Evolutionary conservation across 345 rosid species (phyloP).

Genomic region (Eucalyptus melliodora): DNA sequence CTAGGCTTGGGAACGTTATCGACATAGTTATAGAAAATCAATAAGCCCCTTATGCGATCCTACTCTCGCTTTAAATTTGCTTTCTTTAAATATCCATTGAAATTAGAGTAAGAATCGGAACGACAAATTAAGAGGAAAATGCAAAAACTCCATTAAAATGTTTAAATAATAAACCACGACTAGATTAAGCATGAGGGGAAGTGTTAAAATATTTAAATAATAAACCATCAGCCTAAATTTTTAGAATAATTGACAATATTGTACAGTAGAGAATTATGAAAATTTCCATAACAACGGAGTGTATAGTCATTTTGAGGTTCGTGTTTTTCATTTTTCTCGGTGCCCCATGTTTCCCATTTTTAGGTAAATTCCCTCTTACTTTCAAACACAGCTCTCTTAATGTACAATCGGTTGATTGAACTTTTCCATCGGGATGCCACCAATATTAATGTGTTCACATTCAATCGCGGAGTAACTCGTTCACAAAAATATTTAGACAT

Average conservation of each 20-base stretch:
- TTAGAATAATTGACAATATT: neutral
- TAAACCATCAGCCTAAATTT: accelerated
- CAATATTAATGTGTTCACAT: neutral
- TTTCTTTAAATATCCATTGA: neutral
- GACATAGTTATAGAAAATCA: neutral
- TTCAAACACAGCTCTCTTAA: neutral
- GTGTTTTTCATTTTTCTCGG: neutral
- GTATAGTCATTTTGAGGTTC: neutral
- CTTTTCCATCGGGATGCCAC: neutral
- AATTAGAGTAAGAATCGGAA: neutral
- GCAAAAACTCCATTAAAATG: neutral
- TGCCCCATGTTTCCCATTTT: neutral
- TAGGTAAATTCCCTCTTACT: neutral
- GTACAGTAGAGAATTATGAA: neutral
- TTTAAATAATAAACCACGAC: neutral
- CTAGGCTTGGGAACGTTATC: neutral
- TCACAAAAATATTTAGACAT: no score
- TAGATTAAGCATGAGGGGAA: neutral
- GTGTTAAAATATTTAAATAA: no score
- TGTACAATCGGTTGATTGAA: neutral
- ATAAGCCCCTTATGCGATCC: neutral
- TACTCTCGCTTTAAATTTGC: neutral
- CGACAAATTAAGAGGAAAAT: neutral
- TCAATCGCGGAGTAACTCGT: neutral
- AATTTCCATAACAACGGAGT: neutral